phyloP scores from a whole-genome alignment of 257 asterid genomes.

The Paulownia fortunei region DNA sequence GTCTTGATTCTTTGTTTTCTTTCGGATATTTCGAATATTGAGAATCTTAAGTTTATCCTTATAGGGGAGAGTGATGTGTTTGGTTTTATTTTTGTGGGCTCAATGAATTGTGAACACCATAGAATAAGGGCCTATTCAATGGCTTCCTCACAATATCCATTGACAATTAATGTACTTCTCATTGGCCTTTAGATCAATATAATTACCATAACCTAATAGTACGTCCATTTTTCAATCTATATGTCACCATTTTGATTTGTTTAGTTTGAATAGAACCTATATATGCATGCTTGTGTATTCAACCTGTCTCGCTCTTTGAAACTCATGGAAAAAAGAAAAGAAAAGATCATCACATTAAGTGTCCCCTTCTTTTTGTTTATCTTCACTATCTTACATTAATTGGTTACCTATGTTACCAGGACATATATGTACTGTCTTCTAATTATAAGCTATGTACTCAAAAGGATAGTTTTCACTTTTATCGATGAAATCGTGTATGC shows the following conservation, averaged over 20 bases:
- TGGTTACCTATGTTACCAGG: neutral
- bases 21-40: neutral
- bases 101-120: constrained; percentile 4
- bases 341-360: neutral
- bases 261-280: neutral
- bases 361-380: neutral
- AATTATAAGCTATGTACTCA: neutral
- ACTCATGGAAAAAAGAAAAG: neutral
- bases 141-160: constrained; percentile 19
- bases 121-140: neutral
- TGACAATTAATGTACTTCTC: neutral
- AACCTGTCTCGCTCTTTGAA: neutral
- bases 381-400: neutral
- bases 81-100: constrained; percentile 10
- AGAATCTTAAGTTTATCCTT: neutral
- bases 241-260: neutral
- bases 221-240: neutral
- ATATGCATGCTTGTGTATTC: neutral
- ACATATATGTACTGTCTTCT: neutral
- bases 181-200: neutral
- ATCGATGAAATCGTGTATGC: neutral
- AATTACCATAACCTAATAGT: neutral
- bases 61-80: neutral
- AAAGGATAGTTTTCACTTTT: neutral
- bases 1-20: neutral